Evolutionary conservation across 23 red algal species (phyloP).

Genomic region (Pyropia yezoensis): DNA sequence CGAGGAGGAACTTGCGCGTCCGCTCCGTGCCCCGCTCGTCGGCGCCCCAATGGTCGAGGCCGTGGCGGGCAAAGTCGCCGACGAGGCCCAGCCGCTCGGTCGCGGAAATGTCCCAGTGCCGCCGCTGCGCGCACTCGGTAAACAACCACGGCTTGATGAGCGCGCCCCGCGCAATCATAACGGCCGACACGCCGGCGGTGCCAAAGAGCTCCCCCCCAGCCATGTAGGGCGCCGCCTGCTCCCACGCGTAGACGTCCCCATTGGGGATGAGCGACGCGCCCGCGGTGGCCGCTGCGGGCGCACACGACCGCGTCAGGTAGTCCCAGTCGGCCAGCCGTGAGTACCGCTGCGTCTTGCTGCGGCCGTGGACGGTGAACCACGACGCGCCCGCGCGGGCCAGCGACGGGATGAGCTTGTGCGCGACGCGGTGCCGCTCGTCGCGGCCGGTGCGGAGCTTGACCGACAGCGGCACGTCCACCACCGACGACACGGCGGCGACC

Average conservation of each 20-base stretch:
- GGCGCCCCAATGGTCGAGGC: slow-evolving; percentile 83
- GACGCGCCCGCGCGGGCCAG: slow-evolving; percentile 38
- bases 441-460: slow-evolving; percentile 65
- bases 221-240: slow-evolving; percentile 35
- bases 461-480: slow-evolving; percentile 47
- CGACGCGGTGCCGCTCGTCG: slow-evolving; percentile 21
- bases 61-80: slow-evolving; percentile 44
- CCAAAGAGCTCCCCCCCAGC: slow-evolving; percentile 1
- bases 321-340: slow-evolving; percentile 65
- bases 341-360: slow-evolving; percentile 66
- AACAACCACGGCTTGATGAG: slow-evolving; percentile 93
- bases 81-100: slow-evolving; percentile 57
- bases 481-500: slow-evolving; percentile 24
- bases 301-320: slow-evolving; percentile 54
- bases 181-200: slow-evolving; percentile 18
- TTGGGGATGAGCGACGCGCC: slow-evolving; percentile 55
- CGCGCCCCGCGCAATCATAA: slow-evolving; percentile 85
- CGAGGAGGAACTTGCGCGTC: slow-evolving; percentile 68
- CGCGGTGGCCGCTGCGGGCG: slow-evolving; percentile 21
- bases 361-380: slow-evolving; percentile 79
- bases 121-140: slow-evolving; percentile 68
- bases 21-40: slow-evolving; percentile 57
- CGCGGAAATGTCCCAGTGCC: slow-evolving; percentile 72
- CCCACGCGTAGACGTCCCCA: slow-evolving; percentile 73
- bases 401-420: slow-evolving; percentile 50